Conservation (phyloP, 768 basidiomycete species). For the Amanita pseudoporphyria region DNA sequence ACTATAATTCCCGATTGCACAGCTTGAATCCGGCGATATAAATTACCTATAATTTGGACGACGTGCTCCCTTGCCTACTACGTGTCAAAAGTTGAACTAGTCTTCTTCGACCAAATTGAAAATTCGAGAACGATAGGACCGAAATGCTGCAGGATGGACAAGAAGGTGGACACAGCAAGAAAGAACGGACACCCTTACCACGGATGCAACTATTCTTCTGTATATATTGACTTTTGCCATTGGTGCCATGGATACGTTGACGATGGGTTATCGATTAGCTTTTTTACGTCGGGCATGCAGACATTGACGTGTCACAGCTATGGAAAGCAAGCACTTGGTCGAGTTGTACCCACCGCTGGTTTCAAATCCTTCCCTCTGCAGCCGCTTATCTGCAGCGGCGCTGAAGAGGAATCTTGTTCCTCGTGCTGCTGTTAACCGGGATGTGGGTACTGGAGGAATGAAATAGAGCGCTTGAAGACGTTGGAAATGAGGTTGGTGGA, state of each 20-base stretch:
- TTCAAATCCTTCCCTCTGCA: constrained; percentile 28
- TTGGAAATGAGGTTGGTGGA: constrained; percentile 40
- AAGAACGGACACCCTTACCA: no score
- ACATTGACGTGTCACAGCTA: constrained; percentile 20
- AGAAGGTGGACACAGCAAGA: no score
- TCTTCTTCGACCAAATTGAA: no score
- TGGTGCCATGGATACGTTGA: constrained; percentile 45
- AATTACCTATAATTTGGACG: no score
- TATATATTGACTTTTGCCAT: constrained; percentile 44
- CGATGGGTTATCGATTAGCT: constrained; percentile 24
- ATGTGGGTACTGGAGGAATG: constrained; percentile 34
- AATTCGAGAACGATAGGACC: no score
- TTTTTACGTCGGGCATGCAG: not conserved
- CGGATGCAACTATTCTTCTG: no score
- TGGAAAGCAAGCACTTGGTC: constrained; percentile 38
- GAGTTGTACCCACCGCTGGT: constrained; percentile 41
- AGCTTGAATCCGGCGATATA: no score
- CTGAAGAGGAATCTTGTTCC: constrained; percentile 49
- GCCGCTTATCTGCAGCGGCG: constrained; percentile 33
- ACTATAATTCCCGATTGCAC: no score
- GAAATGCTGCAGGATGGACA: no score
- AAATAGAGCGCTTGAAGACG: constrained; percentile 32
- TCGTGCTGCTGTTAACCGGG: constrained; percentile 38
- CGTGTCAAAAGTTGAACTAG: no score
- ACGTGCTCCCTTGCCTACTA: no score